Evolutionary conservation across 2,329 filamentous ascomycete species (phyloP).

Genomic region (Peltaster fructicola): DNA sequence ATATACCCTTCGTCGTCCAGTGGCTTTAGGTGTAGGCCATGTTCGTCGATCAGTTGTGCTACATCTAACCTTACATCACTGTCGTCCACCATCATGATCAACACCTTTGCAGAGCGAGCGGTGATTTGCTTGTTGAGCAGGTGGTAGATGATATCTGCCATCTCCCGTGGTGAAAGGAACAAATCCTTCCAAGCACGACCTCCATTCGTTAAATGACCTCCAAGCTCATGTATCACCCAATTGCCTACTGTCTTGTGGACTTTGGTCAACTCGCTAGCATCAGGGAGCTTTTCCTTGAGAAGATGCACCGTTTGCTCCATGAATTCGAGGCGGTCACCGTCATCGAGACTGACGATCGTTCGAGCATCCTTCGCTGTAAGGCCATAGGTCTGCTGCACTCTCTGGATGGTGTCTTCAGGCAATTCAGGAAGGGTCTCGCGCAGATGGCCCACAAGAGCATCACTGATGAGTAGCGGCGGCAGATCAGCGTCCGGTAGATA

Average conservation of each 20-base stretch:
- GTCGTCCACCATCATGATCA: slow-evolving; percentile 39
- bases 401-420: slow-evolving; percentile 48
- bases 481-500: slow-evolving; percentile 98
- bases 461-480: slow-evolving; percentile 56
- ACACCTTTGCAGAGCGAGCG: slow-evolving; percentile 40
- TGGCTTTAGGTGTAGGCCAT: slow-evolving; percentile 37
- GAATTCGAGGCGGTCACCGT: slow-evolving; percentile 65
- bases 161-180: slow-evolving; percentile 21
- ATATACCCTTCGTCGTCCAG: slow-evolving; percentile 40
- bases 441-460: slow-evolving; percentile 50
- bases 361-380: slow-evolving; percentile 69
- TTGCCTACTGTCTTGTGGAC: slow-evolving; percentile 38
- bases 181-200: slow-evolving; percentile 24
- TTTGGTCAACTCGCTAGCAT: slow-evolving; percentile 12
- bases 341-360: slow-evolving; percentile 58
- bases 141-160: slow-evolving; percentile 27
- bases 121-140: slow-evolving; percentile 29
- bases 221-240: slow-evolving; percentile 38
- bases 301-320: slow-evolving; percentile 49
- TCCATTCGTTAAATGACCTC: slow-evolving; percentile 25
- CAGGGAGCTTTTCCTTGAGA: slow-evolving; percentile 20
- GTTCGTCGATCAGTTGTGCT: slow-evolving; percentile 36
- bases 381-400: slow-evolving; percentile 38
- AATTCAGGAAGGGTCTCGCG: slow-evolving; percentile 45
- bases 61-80: no score